Conservation (phyloP, 1,284 basidiomycete species). For the Stygiomarasmius scandens region DNA sequence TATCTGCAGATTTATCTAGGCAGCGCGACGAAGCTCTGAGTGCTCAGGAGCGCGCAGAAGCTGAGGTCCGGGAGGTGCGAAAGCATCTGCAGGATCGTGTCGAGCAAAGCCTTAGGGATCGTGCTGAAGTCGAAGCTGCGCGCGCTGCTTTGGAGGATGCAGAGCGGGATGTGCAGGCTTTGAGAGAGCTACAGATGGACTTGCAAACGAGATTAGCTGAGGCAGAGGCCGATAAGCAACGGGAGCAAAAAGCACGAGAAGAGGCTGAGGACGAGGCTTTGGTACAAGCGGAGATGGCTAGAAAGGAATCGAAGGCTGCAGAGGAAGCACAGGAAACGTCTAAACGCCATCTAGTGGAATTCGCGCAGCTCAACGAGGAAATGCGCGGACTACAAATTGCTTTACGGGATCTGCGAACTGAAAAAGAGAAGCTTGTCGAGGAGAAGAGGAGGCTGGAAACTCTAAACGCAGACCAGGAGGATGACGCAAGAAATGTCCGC, state of each 20-base stretch:
- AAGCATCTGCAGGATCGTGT: not conserved
- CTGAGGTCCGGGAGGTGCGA: not conserved
- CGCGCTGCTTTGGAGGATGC: not conserved
- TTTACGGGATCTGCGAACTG: not conserved
- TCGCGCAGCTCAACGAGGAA: not conserved
- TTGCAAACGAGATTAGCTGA: not conserved
- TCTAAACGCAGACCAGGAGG: not conserved
- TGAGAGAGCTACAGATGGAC: not conserved
- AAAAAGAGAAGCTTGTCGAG: not conserved
- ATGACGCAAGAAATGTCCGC: not conserved
- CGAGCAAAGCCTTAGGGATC: not conserved
- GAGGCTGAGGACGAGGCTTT: not conserved
- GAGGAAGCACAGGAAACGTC: not conserved
- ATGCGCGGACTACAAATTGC: not conserved
- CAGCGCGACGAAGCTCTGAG: not conserved
- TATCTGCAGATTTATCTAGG: too few relatives aligned
- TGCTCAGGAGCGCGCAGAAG: not conserved
- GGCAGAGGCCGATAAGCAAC: not conserved
- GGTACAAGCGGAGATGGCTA: not conserved
- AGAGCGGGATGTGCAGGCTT: not conserved
- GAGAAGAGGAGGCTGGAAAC: not conserved
- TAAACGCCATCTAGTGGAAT: not conserved
- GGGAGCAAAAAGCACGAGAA: not conserved
- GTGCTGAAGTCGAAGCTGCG: not conserved
- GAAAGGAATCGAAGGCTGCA: not conserved